A percentile compares a stretch with the other conserved stretches of the same genome.
phyloP scores from a whole-genome alignment of 2,329 filamentous ascomycete species.

The Sphaerulina populicola region DNA sequence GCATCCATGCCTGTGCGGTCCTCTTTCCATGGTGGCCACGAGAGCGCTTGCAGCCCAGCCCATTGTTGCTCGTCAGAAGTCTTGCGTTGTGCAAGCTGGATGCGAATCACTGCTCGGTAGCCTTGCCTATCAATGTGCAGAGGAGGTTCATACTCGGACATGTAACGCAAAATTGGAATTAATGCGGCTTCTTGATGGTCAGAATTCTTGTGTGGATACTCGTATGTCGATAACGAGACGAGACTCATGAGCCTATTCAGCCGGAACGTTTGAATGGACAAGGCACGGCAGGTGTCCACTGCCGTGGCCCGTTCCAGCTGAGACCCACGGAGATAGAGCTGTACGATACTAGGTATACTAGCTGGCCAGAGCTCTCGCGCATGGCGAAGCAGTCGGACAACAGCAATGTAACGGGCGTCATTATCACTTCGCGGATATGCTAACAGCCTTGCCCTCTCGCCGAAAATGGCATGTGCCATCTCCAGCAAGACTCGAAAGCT shows the following conservation, averaged over 20 bases:
- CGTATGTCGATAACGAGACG: slow-evolving; percentile 34
- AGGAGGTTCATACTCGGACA: slow-evolving; percentile 48
- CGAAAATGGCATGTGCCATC: slow-evolving; percentile 5
- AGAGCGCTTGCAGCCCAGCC: slow-evolving; percentile 51
- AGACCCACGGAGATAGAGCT: slow-evolving; percentile 4
- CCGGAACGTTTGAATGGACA: slow-evolving; percentile 9
- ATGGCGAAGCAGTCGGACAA: slow-evolving; percentile 44
- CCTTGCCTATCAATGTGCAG: slow-evolving; percentile 50
- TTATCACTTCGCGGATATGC: slow-evolving; percentile 6
- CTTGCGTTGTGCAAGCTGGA: slow-evolving; percentile 53
- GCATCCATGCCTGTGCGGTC: slow-evolving; percentile 53
- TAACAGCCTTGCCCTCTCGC: background rate
- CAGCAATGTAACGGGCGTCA: slow-evolving; percentile 32
- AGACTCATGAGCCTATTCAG: slow-evolving; percentile 29
- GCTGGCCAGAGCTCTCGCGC: slow-evolving; percentile 45
- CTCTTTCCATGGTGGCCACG: slow-evolving; percentile 60
- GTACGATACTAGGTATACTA: slow-evolving; percentile 29
- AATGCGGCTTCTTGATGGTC: slow-evolving; percentile 49
- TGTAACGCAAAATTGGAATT: slow-evolving; percentile 49
- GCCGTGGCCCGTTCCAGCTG: background rate
- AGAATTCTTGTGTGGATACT: slow-evolving; percentile 43
- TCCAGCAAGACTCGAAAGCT: slow-evolving; percentile 39
- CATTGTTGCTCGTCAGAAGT: slow-evolving; percentile 49
- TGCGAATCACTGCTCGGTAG: slow-evolving; percentile 48
- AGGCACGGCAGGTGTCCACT: background rate